phyloP scores from a whole-genome alignment of 108 stramenopile genomes.

The Skeletonema marinoi region DNA sequence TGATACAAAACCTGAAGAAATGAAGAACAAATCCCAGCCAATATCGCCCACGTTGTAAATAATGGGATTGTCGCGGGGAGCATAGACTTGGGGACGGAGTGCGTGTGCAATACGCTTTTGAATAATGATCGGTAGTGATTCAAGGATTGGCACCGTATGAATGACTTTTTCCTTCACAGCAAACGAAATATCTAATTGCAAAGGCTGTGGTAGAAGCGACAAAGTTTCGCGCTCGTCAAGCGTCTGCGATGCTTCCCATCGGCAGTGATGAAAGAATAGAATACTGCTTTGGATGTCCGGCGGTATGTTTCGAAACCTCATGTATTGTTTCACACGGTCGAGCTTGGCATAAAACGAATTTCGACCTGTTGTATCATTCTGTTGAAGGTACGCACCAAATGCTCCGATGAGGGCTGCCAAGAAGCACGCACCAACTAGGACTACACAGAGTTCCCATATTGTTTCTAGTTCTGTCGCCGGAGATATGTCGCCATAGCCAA shows the following conservation, averaged over 20 bases:
- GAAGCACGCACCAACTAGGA: constrained; percentile 53
- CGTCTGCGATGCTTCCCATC: constrained; percentile 35
- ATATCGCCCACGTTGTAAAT: constrained; percentile 61
- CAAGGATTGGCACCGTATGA: constrained; percentile 37
- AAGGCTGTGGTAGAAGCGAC: constrained; percentile 42
- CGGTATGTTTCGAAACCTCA: constrained; percentile 48
- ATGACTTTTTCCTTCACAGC: constrained; percentile 36
- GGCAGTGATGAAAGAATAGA: constrained; percentile 42
- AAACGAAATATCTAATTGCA: constrained; percentile 55
- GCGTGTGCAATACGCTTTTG: constrained; percentile 48
- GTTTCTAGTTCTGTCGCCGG: constrained; percentile 58
- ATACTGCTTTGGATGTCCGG: constrained; percentile 31
- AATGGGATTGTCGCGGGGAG: constrained; percentile 2
- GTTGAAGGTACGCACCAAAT: constrained; percentile 30
- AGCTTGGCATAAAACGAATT: constrained; percentile 58
- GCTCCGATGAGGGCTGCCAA: constrained; percentile 50
- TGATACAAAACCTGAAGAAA: constrained; percentile 41
- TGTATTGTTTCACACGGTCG: constrained; percentile 48
- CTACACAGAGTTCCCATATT: constrained; percentile 44
- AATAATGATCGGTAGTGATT: constrained; percentile 9
- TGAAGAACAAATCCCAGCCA: constrained; percentile 60
- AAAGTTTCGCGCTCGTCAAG: constrained; percentile 49
- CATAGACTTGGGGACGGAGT: constrained; percentile 36
- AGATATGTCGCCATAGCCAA: constrained; percentile 47
- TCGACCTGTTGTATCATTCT: constrained; percentile 39